Evolutionary conservation across 306 rosid species (phyloP).

Genomic region (Corylus americana): DNA sequence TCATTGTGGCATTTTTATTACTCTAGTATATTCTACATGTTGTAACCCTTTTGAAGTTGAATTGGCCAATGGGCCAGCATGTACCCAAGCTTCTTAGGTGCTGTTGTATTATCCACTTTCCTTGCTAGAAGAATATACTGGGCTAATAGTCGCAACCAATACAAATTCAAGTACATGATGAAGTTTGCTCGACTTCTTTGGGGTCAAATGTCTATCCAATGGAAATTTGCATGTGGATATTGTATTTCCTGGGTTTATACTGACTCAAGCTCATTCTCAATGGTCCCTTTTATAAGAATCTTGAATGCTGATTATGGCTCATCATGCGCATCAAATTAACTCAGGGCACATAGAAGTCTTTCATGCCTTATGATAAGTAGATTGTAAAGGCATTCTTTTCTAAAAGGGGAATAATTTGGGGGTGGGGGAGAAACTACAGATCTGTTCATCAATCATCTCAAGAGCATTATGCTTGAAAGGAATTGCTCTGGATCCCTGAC

Average conservation of each 20-base stretch:
- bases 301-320: neutral
- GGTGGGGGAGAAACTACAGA: neutral
- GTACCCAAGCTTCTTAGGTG: neutral
- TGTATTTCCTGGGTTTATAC: neutral
- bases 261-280: neutral
- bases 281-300: neutral
- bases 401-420: neutral
- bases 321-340: neutral
- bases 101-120: neutral
- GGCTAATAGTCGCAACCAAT: neutral
- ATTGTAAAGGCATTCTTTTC: neutral
- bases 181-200: neutral
- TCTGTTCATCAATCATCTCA: neutral
- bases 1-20: neutral
- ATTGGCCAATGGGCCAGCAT: neutral
- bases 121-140: neutral
- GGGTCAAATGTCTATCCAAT: neutral
- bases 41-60: neutral
- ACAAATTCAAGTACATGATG: slow-evolving; percentile 2
- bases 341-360: neutral
- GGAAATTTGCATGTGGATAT: neutral
- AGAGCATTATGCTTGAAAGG: slow-evolving; percentile 1
- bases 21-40: neutral
- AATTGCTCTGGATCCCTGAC: neutral
- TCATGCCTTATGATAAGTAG: neutral